Base-by-base conservation (phyloP, 108 stramenopile species). In the Conticribra guillardii region DNA sequence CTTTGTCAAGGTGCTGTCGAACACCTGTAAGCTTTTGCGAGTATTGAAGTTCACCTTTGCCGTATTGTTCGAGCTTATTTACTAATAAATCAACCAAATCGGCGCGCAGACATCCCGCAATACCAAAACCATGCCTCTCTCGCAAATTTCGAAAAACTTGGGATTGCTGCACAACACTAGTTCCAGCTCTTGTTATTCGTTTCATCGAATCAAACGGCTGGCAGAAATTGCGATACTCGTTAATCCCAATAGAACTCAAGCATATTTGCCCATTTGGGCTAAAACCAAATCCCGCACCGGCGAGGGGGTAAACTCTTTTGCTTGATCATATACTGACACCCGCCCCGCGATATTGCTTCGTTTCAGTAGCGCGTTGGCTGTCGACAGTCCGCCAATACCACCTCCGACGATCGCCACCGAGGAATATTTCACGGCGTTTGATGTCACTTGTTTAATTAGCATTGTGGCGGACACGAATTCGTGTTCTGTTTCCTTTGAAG, bases 261-360 rank as follows among this genome's bases (percentile, higher is more conserved):
- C 71, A 73, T 22, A 73, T 73, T 29, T 73, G 71, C 16, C 71
- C 71, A 44, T 73, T 73, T 31, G 71, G 71, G 30, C 62, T 64
- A 16, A 73, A 54, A 15, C 71, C 71, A 29, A 73, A 73, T 9
- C 71, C 71, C 23, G 71, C 71, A 4, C 71, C 71, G 17, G 64
- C 60, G 50, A 62, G 64, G 11, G 71, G 71, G 15, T 33, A 15
- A 33, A 73, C 64, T 28, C 46, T 30, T 44, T 11, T 27, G 71
- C 71, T 21, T 54, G 61, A 9, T 73, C 71, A 45, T 64, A 73
- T 15, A 73, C 64, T 16, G 54, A 54, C 17, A 64, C 53, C 14
- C 69, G 57, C 14, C 32, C 26, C 11, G 22, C 23, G 8, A 64
- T 2, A 16, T 26, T 24, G 33, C 23, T 45, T 2, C 28, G 37